These are phyloP conservation scores for Paramecium pentaurelia DNA, from an alignment of 73 alveolate genomes.

Conservation along the genomic window DNA sequence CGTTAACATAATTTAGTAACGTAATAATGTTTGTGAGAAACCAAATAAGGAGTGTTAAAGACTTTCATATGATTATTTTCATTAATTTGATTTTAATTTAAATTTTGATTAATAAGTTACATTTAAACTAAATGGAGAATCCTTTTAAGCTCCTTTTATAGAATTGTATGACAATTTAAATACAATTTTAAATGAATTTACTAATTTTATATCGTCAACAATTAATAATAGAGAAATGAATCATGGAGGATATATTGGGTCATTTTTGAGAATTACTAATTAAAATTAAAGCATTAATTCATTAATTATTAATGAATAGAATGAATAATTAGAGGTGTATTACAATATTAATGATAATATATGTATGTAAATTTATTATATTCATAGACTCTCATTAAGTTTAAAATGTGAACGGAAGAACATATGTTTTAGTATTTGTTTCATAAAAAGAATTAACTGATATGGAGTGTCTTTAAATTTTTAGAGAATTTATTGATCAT, in stretches of 20 bases:
- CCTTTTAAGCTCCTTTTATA: not conserved
- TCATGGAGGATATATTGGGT: constrained; percentile 34
- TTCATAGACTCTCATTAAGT: not conserved
- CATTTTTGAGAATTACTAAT: constrained; percentile 8
- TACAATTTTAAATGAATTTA: not conserved
- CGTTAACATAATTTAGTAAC: not conserved
- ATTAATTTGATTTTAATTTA: not conserved
- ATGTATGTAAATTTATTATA: not conserved
- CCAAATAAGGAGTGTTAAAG: not conserved
- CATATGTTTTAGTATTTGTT: not conserved
- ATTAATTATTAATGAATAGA: not conserved
- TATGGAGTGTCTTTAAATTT: not conserved
- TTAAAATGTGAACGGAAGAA: not conserved
- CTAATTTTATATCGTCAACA: not conserved
- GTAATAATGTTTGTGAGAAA: not conserved
- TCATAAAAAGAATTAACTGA: not conserved
- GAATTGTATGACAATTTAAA: not conserved
- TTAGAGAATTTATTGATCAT: constrained; percentile 30
- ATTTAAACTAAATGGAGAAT: not conserved
- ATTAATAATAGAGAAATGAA: constrained; percentile 7
- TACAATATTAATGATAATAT: not conserved
- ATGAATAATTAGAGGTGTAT: not conserved
- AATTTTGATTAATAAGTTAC: not conserved
- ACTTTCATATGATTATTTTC: constrained; percentile 11
- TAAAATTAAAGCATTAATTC: not conserved